Base-by-base conservation (phyloP, 768 basidiomycete genomes). In the Phylloporus scabripes region DNA sequence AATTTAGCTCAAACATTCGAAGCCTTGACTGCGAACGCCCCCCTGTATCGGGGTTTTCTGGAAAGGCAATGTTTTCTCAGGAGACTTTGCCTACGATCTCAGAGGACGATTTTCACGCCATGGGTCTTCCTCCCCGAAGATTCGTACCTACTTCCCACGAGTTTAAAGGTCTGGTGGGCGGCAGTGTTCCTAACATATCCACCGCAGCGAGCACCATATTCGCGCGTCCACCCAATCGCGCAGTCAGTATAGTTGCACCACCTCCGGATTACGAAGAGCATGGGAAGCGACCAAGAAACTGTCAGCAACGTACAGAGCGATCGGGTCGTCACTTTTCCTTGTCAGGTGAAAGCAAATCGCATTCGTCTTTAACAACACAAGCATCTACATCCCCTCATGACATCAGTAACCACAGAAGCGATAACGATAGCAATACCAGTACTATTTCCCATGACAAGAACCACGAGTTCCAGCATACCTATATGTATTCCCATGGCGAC, bases 31-130 rank as follows among this genome's bases (percentile, higher is more conserved):
- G 34, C 4, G 53, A 51, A 31, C n/a, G 28, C 29, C 24, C 39
- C 9, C 49, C 39, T 15, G 36, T 23, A 36, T 29, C 53, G 20
- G 45, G 21, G 18, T 18, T 57, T 38, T 5, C 37, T 5, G 46
- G 53, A 37, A 52, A 41, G 12, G 29, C 47, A 12, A 50, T 43
- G 18, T 37, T 56, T n/a, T 45, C 53, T n/a, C 56, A 53, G 8
- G 64, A 68, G 12, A 32, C 41, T 34, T 32, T 64, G 48, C 42
- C 60, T 48, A 43, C 58, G 36, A 65, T 72, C 42, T 70, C 69
- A 1, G 71, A 72, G 48, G 64, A 70, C 31, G 68, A 70, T 17
- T 69, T 72, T 49, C 68, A 69, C 44, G 55, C 65, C 11, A 56
- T 60, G 52, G 42, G 53, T 7, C 54, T 57, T 42, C 36, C 41